Evolutionary conservation across 2,329 filamentous ascomycete genomes (phyloP).

Genomic region (Fusarium brevicatenulatum): DNA sequence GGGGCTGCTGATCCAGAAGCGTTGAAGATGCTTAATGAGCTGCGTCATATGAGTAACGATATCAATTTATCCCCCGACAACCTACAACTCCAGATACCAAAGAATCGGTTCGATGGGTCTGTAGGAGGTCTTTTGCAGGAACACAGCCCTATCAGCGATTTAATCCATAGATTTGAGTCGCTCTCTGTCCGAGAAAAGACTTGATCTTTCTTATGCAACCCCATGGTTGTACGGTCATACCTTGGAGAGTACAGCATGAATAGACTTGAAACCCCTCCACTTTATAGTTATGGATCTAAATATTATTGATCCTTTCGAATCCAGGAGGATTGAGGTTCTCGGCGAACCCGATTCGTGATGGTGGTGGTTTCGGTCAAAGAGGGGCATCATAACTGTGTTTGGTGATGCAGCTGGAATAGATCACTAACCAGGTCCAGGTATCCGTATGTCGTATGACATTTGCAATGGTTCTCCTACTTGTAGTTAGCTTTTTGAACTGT

Average conservation of each 20-base stretch:
- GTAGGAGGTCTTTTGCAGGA: background rate
- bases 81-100: background rate
- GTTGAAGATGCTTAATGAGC: background rate
- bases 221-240: background rate
- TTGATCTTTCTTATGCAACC: rapidly evolving
- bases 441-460: too few relatives aligned
- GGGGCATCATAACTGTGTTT: too few relatives aligned
- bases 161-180: background rate
- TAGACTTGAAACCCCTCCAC: background rate
- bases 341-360: too few relatives aligned
- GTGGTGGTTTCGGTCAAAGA: too few relatives aligned
- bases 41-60: background rate
- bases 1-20: background rate
- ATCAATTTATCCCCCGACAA: rapidly evolving
- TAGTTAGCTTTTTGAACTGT: too few relatives aligned
- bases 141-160: background rate
- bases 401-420: too few relatives aligned
- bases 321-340: too few relatives aligned
- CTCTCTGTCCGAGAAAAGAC: background rate
- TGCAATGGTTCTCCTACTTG: too few relatives aligned
- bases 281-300: too few relatives aligned
- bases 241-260: rapidly evolving
- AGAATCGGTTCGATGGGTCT: background rate
- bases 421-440: too few relatives aligned
- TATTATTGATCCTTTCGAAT: too few relatives aligned